Evolutionary conservation across 2,329 filamentous ascomycete genomes (phyloP).

Genomic region (Fusarium humuli): DNA sequence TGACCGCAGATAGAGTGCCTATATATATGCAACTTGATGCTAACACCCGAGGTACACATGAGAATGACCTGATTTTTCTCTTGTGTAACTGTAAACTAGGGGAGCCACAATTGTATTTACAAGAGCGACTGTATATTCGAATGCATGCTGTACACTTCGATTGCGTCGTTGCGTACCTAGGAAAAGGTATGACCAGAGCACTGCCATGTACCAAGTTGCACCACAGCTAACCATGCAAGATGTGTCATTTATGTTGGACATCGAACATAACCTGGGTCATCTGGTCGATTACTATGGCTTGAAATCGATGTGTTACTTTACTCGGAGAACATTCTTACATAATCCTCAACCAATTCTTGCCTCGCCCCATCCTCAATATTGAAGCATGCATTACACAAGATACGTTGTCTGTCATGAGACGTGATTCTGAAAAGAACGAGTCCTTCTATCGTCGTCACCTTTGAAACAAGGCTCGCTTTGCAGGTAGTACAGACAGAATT

Average conservation of each 20-base stretch:
- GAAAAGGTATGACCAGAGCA: background rate
- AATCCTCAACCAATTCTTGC: background rate
- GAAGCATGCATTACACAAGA: background rate
- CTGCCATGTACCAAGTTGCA: background rate
- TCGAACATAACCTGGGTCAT: background rate
- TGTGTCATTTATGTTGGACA: background rate
- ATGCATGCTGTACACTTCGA: background rate
- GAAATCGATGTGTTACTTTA: background rate
- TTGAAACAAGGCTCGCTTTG: too few species aligned
- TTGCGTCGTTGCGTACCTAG: background rate
- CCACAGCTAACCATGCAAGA: background rate
- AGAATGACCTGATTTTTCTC: background rate
- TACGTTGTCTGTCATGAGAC: background rate
- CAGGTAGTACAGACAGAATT: background rate
- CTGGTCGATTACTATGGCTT: background rate
- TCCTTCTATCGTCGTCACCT: too few species aligned
- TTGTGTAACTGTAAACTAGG: background rate
- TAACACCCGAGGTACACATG: background rate
- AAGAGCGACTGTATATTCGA: background rate
- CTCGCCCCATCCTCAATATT: background rate
- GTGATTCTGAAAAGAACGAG: background rate
- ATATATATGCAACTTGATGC: background rate
- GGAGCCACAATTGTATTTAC: background rate
- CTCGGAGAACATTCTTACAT: background rate
- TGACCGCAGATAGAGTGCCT: background rate